These are phyloP conservation scores for Syncephalastrum racemosum DNA, from an alignment of 371 early-diverging fungal genomes.

Conservation along the genomic window DNA sequence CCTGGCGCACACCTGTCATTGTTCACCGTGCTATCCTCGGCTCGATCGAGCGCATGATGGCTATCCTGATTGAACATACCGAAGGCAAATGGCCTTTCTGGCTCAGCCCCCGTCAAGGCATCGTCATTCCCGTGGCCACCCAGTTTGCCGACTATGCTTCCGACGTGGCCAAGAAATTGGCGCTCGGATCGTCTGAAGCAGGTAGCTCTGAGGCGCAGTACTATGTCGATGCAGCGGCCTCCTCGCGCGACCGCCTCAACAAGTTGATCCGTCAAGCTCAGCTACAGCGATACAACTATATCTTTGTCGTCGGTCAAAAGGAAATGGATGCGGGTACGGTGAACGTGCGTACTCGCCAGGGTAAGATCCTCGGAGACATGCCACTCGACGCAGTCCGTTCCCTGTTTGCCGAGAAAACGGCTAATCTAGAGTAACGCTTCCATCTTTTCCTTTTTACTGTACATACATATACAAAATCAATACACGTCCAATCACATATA, in stretches of 20 bases:
- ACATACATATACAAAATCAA: constrained; percentile 3
- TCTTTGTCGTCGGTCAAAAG: constrained; percentile 92
- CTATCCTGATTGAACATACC: constrained; percentile 90
- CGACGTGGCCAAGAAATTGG: constrained; percentile 37
- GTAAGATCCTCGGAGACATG: constrained; percentile 54
- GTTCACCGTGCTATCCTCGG: constrained; percentile 96
- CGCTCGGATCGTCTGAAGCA: constrained; percentile 21
- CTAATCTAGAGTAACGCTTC: constrained; percentile 32
- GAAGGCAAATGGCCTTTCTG: constrained; percentile 98
- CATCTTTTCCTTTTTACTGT: neutral
- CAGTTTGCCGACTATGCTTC: constrained; percentile 49
- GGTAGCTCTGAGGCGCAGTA: constrained; percentile 31
- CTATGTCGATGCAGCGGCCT: constrained; percentile 82
- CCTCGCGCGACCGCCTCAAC: constrained; percentile 80
- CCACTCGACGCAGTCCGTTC: constrained; percentile 37
- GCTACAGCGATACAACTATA: constrained; percentile 88
- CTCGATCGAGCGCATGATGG: constrained; percentile 94
- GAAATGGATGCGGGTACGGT: constrained; percentile 84
- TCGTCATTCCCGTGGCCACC: constrained; percentile 83
- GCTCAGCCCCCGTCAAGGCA: constrained; percentile 96
- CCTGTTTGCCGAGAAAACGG: constrained; percentile 45
- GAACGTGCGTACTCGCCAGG: constrained; percentile 80
- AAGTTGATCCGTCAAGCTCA: constrained; percentile 97
- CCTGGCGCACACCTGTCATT: constrained; percentile 83
- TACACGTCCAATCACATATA: neutral